Evolutionary conservation across 345 rosid species (phyloP).

Genomic region (Salix suchowensis): DNA sequence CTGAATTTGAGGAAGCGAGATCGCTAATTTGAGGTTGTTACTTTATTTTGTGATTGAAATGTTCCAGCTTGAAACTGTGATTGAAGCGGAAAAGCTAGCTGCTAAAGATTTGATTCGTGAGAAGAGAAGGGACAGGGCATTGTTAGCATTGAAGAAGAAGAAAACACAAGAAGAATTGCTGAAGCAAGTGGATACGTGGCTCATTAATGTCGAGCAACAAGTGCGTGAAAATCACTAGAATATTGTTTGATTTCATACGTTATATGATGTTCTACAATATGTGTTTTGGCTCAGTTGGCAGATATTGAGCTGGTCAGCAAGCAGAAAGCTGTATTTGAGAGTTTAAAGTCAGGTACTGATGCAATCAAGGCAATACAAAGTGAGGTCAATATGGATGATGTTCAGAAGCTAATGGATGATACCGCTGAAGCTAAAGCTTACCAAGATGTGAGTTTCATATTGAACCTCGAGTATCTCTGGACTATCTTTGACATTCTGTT

Average conservation of each 20-base stretch:
- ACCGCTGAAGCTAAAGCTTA: slow-evolving; percentile 88
- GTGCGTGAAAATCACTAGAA: slow-evolving; percentile 30
- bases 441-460: slow-evolving; percentile 69
- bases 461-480: not conserved
- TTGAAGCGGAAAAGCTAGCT: slow-evolving; percentile 91
- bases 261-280: not conserved
- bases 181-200: slow-evolving; percentile 90
- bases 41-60: not conserved
- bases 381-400: slow-evolving; percentile 83
- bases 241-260: not conserved
- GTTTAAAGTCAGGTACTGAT: slow-evolving; percentile 71
- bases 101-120: slow-evolving; percentile 77
- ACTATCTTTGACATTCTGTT: not conserved
- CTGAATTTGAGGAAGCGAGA: not conserved
- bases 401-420: slow-evolving; percentile 94
- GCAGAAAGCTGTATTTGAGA: slow-evolving; percentile 92
- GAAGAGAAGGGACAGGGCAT: slow-evolving; percentile 83
- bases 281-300: slow-evolving; percentile 56
- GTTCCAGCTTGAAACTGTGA: slow-evolving; percentile 66
- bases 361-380: slow-evolving; percentile 89
- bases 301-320: slow-evolving; percentile 93
- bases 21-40: not conserved
- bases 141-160: slow-evolving; percentile 93
- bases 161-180: slow-evolving; percentile 80
- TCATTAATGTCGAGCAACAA: slow-evolving; percentile 95